Conservation (phyloP, 106 monocot genomes). For the Hemerocallis citrina region DNA sequence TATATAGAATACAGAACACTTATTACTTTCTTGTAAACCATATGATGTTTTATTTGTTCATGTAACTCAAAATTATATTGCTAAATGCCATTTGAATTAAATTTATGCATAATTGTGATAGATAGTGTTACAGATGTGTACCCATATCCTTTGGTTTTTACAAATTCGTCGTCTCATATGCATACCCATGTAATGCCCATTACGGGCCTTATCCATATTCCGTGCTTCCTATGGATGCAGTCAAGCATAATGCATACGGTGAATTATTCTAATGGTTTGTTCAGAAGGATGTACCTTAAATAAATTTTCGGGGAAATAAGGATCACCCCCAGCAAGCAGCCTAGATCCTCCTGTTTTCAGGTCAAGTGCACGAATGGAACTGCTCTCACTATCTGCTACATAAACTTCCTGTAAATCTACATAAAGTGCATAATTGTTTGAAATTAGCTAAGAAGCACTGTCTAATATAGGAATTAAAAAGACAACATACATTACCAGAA, state of each 20-base stretch:
- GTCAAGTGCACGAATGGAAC: slow-evolving; percentile 87
- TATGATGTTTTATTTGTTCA: too few species aligned
- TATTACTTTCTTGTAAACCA: too few species aligned
- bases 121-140: too few species aligned
- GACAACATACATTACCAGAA: slow-evolving; percentile 40
- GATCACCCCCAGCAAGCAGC: slow-evolving; percentile 91
- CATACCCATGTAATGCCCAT: too few species aligned
- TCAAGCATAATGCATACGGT: background rate
- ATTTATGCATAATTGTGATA: too few species aligned
- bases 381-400: slow-evolving; percentile 99
- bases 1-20: too few species aligned
- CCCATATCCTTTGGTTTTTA: too few species aligned
- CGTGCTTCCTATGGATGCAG: background rate
- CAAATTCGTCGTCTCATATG: too few species aligned
- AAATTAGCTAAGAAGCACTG: slow-evolving; percentile 3
- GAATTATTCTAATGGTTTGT: background rate
- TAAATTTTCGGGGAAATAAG: slow-evolving; percentile 79
- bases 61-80: too few species aligned
- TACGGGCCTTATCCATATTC: too few species aligned
- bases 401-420: slow-evolving; percentile 61
- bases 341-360: slow-evolving; percentile 82
- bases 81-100: too few species aligned
- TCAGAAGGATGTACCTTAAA: slow-evolving; percentile 53
- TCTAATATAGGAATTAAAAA: background rate
- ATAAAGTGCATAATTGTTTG: background rate